Percentiles rank a stretch among this genome's conserved stretches.
Evolutionary conservation across 352 stramenopile genomes (phyloP).

Genomic region (Phytophthora citrophthora): DNA sequence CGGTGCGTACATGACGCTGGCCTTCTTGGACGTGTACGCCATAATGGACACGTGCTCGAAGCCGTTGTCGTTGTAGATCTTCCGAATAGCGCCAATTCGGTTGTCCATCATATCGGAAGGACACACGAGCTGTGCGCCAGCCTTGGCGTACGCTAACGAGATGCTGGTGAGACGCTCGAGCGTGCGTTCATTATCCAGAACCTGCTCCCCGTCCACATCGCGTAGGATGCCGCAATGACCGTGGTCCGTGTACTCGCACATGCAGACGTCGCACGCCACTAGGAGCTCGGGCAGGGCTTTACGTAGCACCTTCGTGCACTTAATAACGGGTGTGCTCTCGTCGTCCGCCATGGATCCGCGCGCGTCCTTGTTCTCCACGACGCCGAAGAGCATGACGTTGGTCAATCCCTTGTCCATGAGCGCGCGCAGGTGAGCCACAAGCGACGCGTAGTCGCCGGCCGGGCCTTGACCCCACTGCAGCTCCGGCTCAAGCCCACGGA

Average conservation of each 20-base stretch:
- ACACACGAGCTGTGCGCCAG: constrained; percentile 97
- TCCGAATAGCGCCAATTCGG: constrained; percentile 95
- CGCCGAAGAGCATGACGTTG: constrained; percentile 91
- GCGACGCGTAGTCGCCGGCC: constrained; percentile 72
- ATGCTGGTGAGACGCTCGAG: constrained; percentile 97
- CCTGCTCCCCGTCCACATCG: constrained; percentile 92
- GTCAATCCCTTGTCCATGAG: constrained; percentile 78
- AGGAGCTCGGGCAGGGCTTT: constrained; percentile 75
- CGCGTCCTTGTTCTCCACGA: constrained; percentile 86
- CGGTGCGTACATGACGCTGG: constrained; percentile 95
- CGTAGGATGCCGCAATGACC: constrained; percentile 87
- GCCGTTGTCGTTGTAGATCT: constrained; percentile 94
- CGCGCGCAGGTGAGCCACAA: constrained; percentile 74
- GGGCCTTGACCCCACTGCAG: constrained; percentile 80
- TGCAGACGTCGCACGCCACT: constrained; percentile 88
- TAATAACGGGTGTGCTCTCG: constrained; percentile 81
- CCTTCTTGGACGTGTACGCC: constrained; percentile 99
- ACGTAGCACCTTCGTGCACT: constrained; percentile 69
- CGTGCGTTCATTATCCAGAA: constrained; percentile 97
- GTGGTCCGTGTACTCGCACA: constrained; percentile 92
- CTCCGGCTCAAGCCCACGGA: constrained; percentile 85
- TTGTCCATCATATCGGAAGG: constrained; percentile 98
- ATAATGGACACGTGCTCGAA: constrained; percentile 99
- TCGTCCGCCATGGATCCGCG: constrained; percentile 77
- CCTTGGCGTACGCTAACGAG: constrained; percentile 94